phyloP scores from a whole-genome alignment of 257 asterid genomes.

The Nicotiana attenuata region DNA sequence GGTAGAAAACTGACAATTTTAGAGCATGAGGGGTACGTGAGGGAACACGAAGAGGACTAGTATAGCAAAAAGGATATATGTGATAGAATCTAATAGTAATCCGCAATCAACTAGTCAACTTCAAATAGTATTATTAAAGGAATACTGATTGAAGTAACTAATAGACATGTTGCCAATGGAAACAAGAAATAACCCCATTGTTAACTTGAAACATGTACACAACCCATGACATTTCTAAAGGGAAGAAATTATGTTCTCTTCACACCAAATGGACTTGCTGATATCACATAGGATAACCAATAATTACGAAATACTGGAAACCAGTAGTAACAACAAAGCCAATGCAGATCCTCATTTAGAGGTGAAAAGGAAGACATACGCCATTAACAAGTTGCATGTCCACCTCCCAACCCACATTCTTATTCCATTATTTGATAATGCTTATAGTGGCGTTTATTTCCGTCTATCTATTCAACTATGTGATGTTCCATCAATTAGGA shows the following conservation, averaged over 20 bases:
- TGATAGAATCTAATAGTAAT: neutral
- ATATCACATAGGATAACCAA: neutral
- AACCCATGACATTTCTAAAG: neutral
- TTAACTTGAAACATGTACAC: neutral
- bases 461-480: neutral
- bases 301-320: neutral
- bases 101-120: too few species aligned
- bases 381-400: neutral
- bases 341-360: neutral
- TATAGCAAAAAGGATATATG: neutral
- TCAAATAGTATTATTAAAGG: neutral
- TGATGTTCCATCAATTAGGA: neutral
- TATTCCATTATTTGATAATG: neutral
- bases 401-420: neutral
- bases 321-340: neutral
- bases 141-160: neutral
- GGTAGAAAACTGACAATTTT: neutral
- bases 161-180: neutral
- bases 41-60: neutral
- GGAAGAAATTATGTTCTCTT: neutral
- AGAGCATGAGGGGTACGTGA: neutral
- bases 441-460: neutral
- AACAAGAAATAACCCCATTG: neutral
- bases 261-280: neutral
- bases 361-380: neutral